Evolutionary conservation across 202 grass and related monocot genomes (phyloP), one percentile per base, ranked within the genome.

Genomic region (Hordeum pubiflorum): DNA sequence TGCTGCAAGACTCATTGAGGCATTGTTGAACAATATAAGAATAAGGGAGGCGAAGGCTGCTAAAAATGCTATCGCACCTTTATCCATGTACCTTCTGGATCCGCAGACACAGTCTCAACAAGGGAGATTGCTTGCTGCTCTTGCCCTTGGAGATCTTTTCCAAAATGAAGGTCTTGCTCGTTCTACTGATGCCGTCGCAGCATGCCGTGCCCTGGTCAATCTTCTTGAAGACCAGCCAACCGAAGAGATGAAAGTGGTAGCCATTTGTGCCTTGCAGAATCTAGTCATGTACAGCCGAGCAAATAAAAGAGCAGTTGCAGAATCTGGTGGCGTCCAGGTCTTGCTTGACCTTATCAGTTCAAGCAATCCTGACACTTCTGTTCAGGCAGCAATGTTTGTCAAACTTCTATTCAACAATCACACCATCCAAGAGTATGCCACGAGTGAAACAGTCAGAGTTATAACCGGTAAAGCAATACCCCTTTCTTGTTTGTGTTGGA

Each of bases 251-350:
- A 99, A 99, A 85, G 97, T 96, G 66, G 97, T 99, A 70, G 97
- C 97, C 44, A 95, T 99, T 80, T 99, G 97, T 81, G 91, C 97
- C 37, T 77, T 99, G 33, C 97, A 99, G 70, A 99, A 99, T 86
- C 91, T 99, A 76, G 97, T 99, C 67, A 96, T 93, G 97, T 99
- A 93, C 72, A 99, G 97, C 75, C 83, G 93, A 69, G 94, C 97
- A 83, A 99, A 99, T 83, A 99, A 99, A 88, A 93, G 97, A 85
- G 97, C 97, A 63, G 97, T 99, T 88, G 97, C 97, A 57, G 97
- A 99, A 93, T 92, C 97, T 37, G 97, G 97, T 77, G 97, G 97
- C 56, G 97, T 99, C 55, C 97, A 99, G 83, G 97, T 99, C 43
- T 87, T 99, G 69, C 86, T 99, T 57, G 97, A 99, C 68, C 92